Base-by-base conservation (phyloP, 2,329 filamentous ascomycete genomes). In the Trichophaea hybrida region DNA sequence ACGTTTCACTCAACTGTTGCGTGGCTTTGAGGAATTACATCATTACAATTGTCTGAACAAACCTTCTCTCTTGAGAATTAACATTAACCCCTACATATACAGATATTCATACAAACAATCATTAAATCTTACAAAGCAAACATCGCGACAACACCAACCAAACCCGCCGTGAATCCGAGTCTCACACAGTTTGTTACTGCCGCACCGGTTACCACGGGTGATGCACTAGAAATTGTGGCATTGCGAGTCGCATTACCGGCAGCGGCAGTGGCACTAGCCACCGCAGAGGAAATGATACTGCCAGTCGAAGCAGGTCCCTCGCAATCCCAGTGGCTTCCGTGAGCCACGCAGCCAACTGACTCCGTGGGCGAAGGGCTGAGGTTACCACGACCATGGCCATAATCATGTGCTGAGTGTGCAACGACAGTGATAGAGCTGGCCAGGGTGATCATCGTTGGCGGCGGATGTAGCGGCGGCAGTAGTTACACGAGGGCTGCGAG, bases 261-360 rank as follows among this genome's bases (percentile, higher is more conserved):
- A 12, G n/a, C 48, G 5, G 15, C 34, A 33, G 24, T 38, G 10
- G 51, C 33, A n/a, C n/a, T 37, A 54, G 32, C 51, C 6, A 33
- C 32, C 12, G 48, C 6, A 12, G 15, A 17, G 31, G 34, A 17
- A 34, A 31, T 15, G 24, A 15, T 33, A 6, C 34, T 44, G 35
- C 12, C 38, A 54, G 53, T 44, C 35, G 15, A 17, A 24, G 35
- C 35, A 6, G 48, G 48, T 12, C 49, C 57, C 31, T 59, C 50
- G 35, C 57, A 59, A 33, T 55, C 13, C 57, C 57, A 59, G 31
- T 59, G 57, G 35, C 55, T 32, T 6, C 57, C 57, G 38, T 59
- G 57, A 15, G 50, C 15, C 15, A 33, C 38, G 38, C 57, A 59
- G 13, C 57, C 57, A 34, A 59, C 35, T 13, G 49, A 54, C 31